Percentiles rank a stretch among this genome's conserved stretches.
Conservation (phyloP, 192 early-diverging fungal genomes). For the Rhizophagus clarus region DNA sequence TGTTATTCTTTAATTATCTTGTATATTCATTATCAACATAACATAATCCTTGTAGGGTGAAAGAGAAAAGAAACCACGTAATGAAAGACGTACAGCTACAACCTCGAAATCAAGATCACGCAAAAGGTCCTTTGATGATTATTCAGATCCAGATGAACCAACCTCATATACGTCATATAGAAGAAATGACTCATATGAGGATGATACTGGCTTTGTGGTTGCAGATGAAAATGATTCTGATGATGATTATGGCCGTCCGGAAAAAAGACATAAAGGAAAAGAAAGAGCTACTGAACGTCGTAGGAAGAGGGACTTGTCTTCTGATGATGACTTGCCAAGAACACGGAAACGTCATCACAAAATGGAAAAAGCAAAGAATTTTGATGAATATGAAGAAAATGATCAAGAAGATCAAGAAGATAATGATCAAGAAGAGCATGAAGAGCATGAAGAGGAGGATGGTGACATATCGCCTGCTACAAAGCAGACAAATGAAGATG, state of each 20-base stretch:
- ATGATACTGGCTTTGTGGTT: slow-evolving; percentile 60
- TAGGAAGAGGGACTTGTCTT: neutral
- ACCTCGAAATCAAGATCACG: slow-evolving; percentile 37
- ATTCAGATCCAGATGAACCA: slow-evolving; percentile 45
- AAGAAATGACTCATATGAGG: slow-evolving; percentile 41
- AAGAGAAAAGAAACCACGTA: slow-evolving; percentile 43
- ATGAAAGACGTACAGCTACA: slow-evolving; percentile 44
- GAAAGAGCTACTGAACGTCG: neutral
- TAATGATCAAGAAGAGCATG: neutral
- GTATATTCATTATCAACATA: slow-evolving; percentile 55
- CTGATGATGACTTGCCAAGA: neutral
- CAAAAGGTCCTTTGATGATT: slow-evolving; percentile 39
- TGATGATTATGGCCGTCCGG: neutral
- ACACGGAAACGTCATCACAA: neutral
- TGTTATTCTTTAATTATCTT: neutral
- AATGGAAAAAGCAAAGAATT: neutral
- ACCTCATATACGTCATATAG: neutral
- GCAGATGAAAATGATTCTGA: slow-evolving; percentile 50
- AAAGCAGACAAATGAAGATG: neutral
- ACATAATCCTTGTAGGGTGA: slow-evolving; percentile 43
- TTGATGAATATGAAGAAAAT: neutral
- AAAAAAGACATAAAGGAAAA: slow-evolving; percentile 2
- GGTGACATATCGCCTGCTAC: neutral
- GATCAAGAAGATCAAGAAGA: neutral
- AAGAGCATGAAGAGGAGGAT: neutral